Conservation (phyloP, 371 early-diverging fungal species). For the Mucor irregularis region DNA sequence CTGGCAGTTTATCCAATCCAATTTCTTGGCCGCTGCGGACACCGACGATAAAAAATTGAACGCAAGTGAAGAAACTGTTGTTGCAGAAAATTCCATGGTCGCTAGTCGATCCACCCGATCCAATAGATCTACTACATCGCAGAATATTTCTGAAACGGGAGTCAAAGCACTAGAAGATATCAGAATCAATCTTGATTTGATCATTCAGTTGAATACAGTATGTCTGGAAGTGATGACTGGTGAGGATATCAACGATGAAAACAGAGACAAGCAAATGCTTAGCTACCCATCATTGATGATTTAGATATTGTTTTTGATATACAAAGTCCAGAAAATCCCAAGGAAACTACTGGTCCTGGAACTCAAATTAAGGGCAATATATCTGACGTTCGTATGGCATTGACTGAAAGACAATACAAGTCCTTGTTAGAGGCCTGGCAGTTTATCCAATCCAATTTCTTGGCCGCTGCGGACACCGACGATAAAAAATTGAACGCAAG, state of each 20-base stretch:
- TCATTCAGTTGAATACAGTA: slow-evolving; percentile 23
- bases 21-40: slow-evolving; percentile 45
- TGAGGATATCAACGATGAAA: slow-evolving; percentile 40
- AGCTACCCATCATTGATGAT: slow-evolving; percentile 85
- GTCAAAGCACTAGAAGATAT: no score
- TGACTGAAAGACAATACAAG: slow-evolving; percentile 82
- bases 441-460: slow-evolving; percentile 61
- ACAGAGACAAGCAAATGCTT: slow-evolving; percentile 25
- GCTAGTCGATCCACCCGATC: no score
- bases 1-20: slow-evolving; percentile 57
- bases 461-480: slow-evolving; percentile 18
- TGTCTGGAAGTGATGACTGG: slow-evolving; percentile 57
- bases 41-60: background rate
- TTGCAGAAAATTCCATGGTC: background rate
- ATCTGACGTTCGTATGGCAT: slow-evolving; percentile 75
- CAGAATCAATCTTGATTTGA: slow-evolving; percentile 24
- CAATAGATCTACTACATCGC: no score
- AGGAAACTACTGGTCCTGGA: slow-evolving; percentile 37
- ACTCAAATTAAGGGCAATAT: slow-evolving; percentile 66
- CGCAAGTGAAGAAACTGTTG: background rate
- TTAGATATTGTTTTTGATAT: slow-evolving; percentile 75
- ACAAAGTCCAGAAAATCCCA: slow-evolving; percentile 32
- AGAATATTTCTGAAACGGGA: no score
- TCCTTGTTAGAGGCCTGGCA: slow-evolving; percentile 67
- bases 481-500: no score